These are phyloP conservation scores for Amanita rubescens DNA, from an alignment of 768 basidiomycete genomes.

Conservation along the genomic window DNA sequence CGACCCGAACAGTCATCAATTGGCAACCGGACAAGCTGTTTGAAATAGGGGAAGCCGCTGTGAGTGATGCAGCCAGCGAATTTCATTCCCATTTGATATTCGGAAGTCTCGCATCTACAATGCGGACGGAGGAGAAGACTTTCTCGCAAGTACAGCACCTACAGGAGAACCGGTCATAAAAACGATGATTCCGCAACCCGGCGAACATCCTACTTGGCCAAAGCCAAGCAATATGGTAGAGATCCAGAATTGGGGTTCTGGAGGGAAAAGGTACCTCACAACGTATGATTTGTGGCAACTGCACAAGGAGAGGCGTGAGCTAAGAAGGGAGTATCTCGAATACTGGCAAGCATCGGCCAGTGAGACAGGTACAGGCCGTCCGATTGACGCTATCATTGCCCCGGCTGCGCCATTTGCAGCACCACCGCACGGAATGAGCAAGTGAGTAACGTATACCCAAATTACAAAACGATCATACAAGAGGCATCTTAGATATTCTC, in stretches of 20 bases:
- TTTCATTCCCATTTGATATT: background rate
- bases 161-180: constrained; percentile 50
- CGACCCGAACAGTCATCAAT: constrained; percentile 45
- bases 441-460: constrained; percentile 23
- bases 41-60: constrained; percentile 34
- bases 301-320: constrained; percentile 40
- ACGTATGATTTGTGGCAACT: constrained; percentile 65
- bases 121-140: constrained; percentile 45
- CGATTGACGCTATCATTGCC: constrained; percentile 68
- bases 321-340: constrained; percentile 52
- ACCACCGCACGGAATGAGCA: constrained; percentile 53
- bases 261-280: constrained; percentile 17
- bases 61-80: constrained; percentile 20
- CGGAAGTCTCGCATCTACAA: constrained; percentile 33
- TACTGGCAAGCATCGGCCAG: constrained; percentile 50
- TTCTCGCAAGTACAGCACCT: constrained; percentile 22
- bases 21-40: constrained; percentile 54
- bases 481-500: constrained; percentile 27
- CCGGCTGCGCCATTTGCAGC: constrained; percentile 57
- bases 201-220: constrained; percentile 8
- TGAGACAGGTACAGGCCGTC: constrained; percentile 58
- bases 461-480: background rate
- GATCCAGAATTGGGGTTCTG: constrained; percentile 19
- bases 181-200: constrained; percentile 34
- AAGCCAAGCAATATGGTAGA: background rate